Conservation (phyloP, 306 rosid genomes). For the Sicyos edulis region DNA sequence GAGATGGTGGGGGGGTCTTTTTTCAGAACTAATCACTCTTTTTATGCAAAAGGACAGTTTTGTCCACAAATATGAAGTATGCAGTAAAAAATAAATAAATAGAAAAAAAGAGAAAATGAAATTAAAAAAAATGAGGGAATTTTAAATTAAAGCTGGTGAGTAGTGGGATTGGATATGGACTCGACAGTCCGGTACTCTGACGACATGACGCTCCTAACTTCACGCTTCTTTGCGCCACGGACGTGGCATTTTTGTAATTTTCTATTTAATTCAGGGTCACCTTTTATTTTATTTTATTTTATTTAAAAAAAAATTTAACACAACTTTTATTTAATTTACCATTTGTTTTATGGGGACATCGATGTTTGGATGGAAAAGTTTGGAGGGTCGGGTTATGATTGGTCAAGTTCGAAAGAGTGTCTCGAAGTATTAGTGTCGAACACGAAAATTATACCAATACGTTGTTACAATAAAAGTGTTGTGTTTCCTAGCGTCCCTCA, state of each 20-base stretch:
- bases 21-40: not conserved
- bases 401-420: too few relatives aligned
- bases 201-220: conserved; percentile 20
- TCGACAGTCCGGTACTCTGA: conserved; percentile 18
- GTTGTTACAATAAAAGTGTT: too few relatives aligned
- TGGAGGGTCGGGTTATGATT: too few relatives aligned
- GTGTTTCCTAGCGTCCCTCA: too few relatives aligned
- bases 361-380: too few relatives aligned
- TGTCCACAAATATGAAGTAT: not conserved
- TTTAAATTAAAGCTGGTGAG: conserved; percentile 18
- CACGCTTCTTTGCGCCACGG: not conserved
- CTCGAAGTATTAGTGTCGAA: too few relatives aligned
- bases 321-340: too few relatives aligned
- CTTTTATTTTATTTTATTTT: too few relatives aligned
- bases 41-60: conserved; percentile 15
- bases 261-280: not conserved
- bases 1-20: not conserved
- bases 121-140: not conserved
- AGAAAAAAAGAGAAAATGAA: not conserved
- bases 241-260: not conserved
- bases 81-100: not conserved
- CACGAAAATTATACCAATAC: too few relatives aligned
- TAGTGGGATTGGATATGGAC: conserved; percentile 24
- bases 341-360: too few relatives aligned
- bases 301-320: too few relatives aligned